Conservation (phyloP, 768 basidiomycete genomes). For the Rhodocollybia butyracea region DNA sequence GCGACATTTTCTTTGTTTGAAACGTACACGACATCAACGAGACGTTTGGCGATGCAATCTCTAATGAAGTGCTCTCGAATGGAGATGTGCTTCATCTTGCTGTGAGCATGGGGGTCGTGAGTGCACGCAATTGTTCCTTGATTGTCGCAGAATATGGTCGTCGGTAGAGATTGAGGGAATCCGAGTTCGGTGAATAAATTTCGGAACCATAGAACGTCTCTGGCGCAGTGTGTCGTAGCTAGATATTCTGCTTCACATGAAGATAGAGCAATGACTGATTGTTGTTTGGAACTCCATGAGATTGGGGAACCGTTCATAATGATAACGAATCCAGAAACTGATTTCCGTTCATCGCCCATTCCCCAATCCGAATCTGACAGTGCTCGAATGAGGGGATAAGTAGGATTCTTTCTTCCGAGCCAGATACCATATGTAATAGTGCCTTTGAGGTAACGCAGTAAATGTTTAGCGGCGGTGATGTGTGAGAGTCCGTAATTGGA, state of each 20-base stretch:
- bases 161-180: not conserved
- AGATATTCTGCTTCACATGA: too few species aligned
- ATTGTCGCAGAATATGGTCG: not conserved
- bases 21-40: slow-evolving; percentile 20
- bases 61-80: slow-evolving; percentile 15
- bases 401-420: not conserved
- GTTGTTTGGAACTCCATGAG: too few species aligned
- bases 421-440: slow-evolving; percentile 3
- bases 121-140: not conserved
- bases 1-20: slow-evolving; percentile 21
- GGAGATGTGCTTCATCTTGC: slow-evolving; percentile 27
- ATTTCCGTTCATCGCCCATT: slow-evolving; percentile 14
- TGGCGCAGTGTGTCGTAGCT: too few species aligned
- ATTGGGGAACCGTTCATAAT: too few species aligned
- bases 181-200: not conserved
- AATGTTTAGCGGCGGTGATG: not conserved
- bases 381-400: slow-evolving; percentile 6
- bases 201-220: not conserved
- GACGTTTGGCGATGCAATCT: slow-evolving; percentile 18
- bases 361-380: slow-evolving; percentile 16
- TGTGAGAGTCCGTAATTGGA: not conserved
- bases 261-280: too few species aligned
- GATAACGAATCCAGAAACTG: slow-evolving; percentile 29
- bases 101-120: slow-evolving; percentile 20
- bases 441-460: slow-evolving; percentile 11